These are phyloP conservation scores for Thelonectria discophora DNA, from an alignment of 2,329 filamentous ascomycete genomes.

Conservation along the genomic window DNA sequence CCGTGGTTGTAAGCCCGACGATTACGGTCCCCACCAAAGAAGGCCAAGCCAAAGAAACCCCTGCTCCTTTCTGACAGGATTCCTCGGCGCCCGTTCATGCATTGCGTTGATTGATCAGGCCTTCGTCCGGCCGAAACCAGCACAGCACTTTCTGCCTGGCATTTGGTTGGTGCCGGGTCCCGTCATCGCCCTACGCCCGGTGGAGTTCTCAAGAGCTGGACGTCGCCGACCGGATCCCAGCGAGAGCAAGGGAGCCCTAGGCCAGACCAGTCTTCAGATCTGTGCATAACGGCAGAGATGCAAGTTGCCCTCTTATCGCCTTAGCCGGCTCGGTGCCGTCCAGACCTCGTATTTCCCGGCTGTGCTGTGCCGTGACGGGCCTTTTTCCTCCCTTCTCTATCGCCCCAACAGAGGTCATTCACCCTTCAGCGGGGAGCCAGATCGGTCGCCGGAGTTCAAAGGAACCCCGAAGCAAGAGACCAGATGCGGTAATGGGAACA, in stretches of 20 bases:
- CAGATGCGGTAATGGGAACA: neutral
- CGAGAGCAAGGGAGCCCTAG: conserved; percentile 17
- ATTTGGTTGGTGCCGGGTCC: conserved; percentile 15
- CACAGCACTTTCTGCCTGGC: neutral
- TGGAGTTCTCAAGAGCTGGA: neutral
- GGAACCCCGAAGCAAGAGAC: conserved; percentile 2
- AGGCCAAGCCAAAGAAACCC: conserved; percentile 2
- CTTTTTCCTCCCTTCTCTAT: neutral
- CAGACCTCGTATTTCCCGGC: conserved; percentile 19
- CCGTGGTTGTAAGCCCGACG: neutral
- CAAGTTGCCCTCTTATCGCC: conserved; percentile 5
- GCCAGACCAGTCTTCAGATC: conserved; percentile 6
- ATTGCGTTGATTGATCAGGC: neutral
- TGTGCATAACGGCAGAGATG: neutral
- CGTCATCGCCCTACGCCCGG: conserved; percentile 10
- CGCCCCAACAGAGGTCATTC: conserved; percentile 3
- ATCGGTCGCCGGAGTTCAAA: conserved; percentile 2
- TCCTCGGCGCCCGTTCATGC: conserved; percentile 20
- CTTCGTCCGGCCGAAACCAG: neutral
- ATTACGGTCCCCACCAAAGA: conserved; percentile 5
- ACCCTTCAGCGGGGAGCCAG: conserved; percentile 6
- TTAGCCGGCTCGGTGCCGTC: neutral
- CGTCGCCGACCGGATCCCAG: neutral
- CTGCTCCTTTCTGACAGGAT: conserved; percentile 11
- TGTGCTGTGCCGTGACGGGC: conserved; percentile 14